Evolutionary conservation across 192 early-diverging fungal species (phyloP).

Genomic region (Podila clonocystis): DNA sequence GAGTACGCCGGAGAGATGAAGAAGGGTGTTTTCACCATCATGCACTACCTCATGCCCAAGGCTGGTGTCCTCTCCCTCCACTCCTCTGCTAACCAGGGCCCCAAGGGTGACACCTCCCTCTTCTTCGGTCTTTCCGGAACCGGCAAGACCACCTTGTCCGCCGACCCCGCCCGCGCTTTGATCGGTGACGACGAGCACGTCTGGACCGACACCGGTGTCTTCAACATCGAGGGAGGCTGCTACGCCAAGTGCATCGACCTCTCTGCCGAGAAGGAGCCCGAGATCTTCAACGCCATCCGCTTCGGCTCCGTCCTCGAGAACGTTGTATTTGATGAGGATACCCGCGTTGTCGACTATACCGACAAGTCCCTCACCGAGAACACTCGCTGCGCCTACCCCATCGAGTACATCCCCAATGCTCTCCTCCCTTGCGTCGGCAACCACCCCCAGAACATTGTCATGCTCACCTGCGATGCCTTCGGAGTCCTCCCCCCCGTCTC

Average conservation of each 20-base stretch:
- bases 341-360: slow-evolving; percentile 84
- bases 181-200: slow-evolving; percentile 99
- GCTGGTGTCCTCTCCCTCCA: slow-evolving; percentile 87
- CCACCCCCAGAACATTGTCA: slow-evolving; percentile 95
- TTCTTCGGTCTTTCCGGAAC: slow-evolving; percentile 99
- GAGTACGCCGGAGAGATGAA: slow-evolving; percentile 99
- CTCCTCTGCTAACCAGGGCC: slow-evolving; percentile 96
- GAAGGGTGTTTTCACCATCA: slow-evolving; percentile 98
- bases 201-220: slow-evolving; percentile 95
- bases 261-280: slow-evolving; percentile 96
- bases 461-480: slow-evolving; percentile 97
- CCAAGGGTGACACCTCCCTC: slow-evolving; percentile 89
- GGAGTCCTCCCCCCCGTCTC: slow-evolving; percentile 94
- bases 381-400: slow-evolving; percentile 96
- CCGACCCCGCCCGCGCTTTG: slow-evolving; percentile 91
- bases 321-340: slow-evolving; percentile 84
- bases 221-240: slow-evolving; percentile 99
- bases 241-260: slow-evolving; percentile 98
- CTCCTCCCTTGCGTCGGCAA: slow-evolving; percentile 91
- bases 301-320: slow-evolving; percentile 98
- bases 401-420: slow-evolving; percentile 93
- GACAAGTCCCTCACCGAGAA: slow-evolving; percentile 91
- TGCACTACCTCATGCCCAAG: slow-evolving; percentile 99
- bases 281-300: slow-evolving; percentile 96
- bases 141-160: slow-evolving; percentile 97